Percentiles rank a stretch among this genome's conserved stretches.
These are phyloP conservation scores for Arxiozyma telluris DNA, from an alignment of 1,139 yeast genomes.

Conservation along the genomic window DNA sequence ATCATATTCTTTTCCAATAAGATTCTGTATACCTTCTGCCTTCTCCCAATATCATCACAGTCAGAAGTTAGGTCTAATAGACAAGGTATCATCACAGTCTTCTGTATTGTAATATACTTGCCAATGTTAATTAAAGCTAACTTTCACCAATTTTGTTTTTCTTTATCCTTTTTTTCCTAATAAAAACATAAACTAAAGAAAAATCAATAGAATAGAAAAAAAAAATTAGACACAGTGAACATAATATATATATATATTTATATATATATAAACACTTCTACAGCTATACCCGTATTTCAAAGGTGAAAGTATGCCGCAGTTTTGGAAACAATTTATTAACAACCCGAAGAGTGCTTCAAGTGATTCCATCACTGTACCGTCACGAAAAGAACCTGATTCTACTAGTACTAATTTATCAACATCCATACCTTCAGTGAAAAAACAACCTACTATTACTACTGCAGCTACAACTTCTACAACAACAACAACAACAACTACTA, in stretches of 20 bases:
- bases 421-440: not conserved
- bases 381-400: not conserved
- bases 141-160: not conserved
- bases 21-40: not conserved
- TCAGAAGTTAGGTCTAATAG: no score
- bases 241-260: no score
- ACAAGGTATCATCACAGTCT: no score
- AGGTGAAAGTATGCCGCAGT: slow-evolving; percentile 11
- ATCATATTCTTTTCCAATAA: not conserved
- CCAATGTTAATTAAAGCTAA: not conserved
- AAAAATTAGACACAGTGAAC: no score
- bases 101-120: no score
- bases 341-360: slow-evolving; percentile 27
- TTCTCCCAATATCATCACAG: not conserved
- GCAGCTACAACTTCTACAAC: not conserved
- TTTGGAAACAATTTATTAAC: slow-evolving; percentile 37
- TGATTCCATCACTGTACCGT: slow-evolving; percentile 14
- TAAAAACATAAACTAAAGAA: no score
- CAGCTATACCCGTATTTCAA: not conserved
- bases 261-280: no score
- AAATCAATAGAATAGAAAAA: no score
- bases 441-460: not conserved
- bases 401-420: not conserved
- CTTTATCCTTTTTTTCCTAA: no score
- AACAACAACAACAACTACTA: not conserved